Base-by-base conservation (phyloP, 2,329 filamentous ascomycete genomes). In the Westerdykella ornata region DNA sequence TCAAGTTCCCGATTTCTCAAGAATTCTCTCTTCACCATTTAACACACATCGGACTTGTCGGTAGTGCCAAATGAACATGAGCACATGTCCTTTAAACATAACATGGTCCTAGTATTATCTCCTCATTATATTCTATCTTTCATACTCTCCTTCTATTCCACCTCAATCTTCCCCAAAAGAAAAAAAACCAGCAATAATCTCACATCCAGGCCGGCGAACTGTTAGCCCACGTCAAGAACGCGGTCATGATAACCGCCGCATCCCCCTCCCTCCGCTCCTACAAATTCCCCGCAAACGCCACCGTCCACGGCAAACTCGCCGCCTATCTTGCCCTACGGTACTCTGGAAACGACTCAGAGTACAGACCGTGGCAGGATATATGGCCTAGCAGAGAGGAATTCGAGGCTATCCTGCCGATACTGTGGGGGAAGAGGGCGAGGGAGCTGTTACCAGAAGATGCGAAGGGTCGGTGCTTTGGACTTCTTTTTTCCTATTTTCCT, bases 291-390 rank as follows among this genome's bases (percentile, higher is more conserved):
- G 68, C 71, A 14, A 71, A 72, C 43, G 74, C 76, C 33, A 76
- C 80, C 1, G 74, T 84, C 16, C 87, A 94, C 53, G 82, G 81
- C 19, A 75, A 87, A 30, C 72, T 92, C 6, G 83, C 87, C n/a
- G 74, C 81, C 2, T 78, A 80, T 44, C 69, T 89, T 7, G 74
- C 78, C 4, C 69, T 82, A 5, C 51, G 49, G 46, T 56, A 56
- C 20, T 15, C n/a, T 13, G 30, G 13, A 15, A 58, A 62, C 8
- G 72, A 80, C 42, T 61, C 63, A 1, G 53, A 67, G 14, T 70
- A 71, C 48, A 64, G 67, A 0, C 61, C 70, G 14, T 90, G 85
- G 84, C 72, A 75, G 54, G 74, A 74, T 40, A 77, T 85, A 12
- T 81, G 87, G 68, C 87, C 88, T 0, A 75, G 73, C 0, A 63